Percentiles rank a stretch among this genome's conserved stretches.
Evolutionary conservation across 2,329 filamentous ascomycete species (phyloP).

Genomic region (Penicillium sp.): DNA sequence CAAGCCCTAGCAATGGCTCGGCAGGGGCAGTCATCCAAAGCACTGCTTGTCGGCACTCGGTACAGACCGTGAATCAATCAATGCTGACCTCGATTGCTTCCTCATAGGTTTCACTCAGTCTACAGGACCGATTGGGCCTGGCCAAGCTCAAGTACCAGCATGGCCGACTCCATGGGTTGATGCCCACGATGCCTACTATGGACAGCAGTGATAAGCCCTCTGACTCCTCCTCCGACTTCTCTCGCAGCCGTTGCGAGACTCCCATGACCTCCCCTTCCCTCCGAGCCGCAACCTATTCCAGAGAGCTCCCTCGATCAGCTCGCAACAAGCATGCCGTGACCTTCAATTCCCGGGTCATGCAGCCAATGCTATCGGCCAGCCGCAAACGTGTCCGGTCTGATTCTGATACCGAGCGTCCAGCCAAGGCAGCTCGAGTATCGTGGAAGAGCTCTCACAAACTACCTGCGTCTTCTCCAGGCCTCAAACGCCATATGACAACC

Average conservation of each 20-base stretch:
- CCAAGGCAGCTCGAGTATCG: conserved; percentile 65
- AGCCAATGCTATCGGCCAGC: conserved; percentile 56
- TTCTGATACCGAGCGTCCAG: conserved; percentile 60
- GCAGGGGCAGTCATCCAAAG: neutral
- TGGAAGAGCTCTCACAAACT: conserved; percentile 81
- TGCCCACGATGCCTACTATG: conserved; percentile 78
- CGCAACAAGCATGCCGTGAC: conserved; percentile 52
- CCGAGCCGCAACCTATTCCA: conserved; percentile 82
- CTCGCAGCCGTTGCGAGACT: conserved; percentile 61
- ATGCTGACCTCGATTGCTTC: conserved; percentile 14
- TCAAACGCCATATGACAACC: conserved; percentile 74
- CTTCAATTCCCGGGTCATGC: conserved; percentile 51
- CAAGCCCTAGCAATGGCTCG: neutral
- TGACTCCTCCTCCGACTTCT: conserved; percentile 84
- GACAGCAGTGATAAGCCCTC: conserved; percentile 80
- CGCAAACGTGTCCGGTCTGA: conserved; percentile 75
- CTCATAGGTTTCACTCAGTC: conserved; percentile 82
- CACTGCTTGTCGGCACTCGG: neutral
- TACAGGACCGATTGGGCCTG: conserved; percentile 92
- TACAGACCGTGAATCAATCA: neutral
- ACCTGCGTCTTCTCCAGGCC: conserved; percentile 85
- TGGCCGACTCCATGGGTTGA: conserved; percentile 81
- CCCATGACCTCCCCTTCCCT: conserved; percentile 81
- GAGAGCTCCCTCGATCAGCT: conserved; percentile 69
- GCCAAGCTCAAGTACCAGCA: conserved; percentile 98